These are phyloP conservation scores for Boletus eberwhitei DNA, from an alignment of 768 basidiomycete species.

Conservation along the genomic window DNA sequence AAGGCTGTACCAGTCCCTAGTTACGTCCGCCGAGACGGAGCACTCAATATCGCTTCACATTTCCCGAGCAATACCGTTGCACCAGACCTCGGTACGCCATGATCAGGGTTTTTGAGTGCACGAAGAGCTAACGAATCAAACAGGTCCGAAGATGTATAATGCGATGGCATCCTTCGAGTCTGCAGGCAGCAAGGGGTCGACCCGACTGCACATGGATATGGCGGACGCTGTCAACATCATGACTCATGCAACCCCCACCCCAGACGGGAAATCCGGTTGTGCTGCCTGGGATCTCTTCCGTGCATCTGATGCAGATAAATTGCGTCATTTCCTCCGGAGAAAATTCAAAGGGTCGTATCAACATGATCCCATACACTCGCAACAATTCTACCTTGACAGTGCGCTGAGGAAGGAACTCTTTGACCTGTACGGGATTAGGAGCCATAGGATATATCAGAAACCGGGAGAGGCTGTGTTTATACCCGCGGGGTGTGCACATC, in stretches of 20 bases:
- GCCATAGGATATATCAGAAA: conserved; percentile 82
- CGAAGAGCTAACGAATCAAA: conserved; percentile 12
- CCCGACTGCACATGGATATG: conserved; percentile 92
- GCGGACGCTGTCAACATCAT: conserved; percentile 92
- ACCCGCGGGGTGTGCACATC: conserved; percentile 90
- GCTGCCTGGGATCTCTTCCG: conserved; percentile 93
- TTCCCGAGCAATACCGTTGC: conserved; percentile 76
- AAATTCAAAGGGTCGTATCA: conserved; percentile 54
- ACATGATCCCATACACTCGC: conserved; percentile 88
- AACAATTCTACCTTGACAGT: conserved; percentile 81
- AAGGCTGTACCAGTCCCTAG: conserved; percentile 81
- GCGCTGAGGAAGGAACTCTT: conserved; percentile 63
- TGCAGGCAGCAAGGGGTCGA: conserved; percentile 75
- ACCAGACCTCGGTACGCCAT: conserved; percentile 68
- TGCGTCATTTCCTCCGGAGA: conserved; percentile 70
- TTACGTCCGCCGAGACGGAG: conserved; percentile 88
- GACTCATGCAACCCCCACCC: conserved; percentile 60
- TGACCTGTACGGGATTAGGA: conserved; percentile 65
- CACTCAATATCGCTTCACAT: conserved; percentile 84
- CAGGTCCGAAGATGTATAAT: conserved; percentile 95
- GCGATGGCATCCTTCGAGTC: conserved; percentile 71
- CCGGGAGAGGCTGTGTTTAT: conserved; percentile 95
- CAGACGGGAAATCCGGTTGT: conserved; percentile 64
- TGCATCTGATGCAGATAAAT: conserved; percentile 73
- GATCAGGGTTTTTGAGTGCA: background rate